Conservation (phyloP, 345 rosid genomes). For the Ceriops tagal region DNA sequence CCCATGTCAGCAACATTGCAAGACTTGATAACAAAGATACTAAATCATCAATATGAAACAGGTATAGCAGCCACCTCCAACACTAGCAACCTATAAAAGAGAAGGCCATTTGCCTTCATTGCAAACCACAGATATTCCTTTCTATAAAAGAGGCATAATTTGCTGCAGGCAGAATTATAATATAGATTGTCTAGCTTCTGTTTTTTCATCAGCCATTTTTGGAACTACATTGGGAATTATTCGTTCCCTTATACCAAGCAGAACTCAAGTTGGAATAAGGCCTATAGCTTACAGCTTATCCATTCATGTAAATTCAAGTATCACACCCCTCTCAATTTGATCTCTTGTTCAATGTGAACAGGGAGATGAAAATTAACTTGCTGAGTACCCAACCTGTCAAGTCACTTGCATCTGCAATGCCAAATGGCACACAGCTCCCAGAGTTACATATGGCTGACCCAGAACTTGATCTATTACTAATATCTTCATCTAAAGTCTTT, state of each 20-base stretch:
- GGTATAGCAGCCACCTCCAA: background rate
- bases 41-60: background rate
- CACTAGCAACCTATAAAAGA: constrained; percentile 1
- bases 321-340: background rate
- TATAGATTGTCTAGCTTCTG: background rate
- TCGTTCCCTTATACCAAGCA: background rate
- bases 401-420: constrained; percentile 76
- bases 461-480: constrained; percentile 92
- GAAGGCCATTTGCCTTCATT: background rate
- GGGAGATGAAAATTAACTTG: background rate
- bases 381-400: constrained; percentile 63
- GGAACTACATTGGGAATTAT: too few relatives aligned
- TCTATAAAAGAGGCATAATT: background rate
- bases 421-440: constrained; percentile 91
- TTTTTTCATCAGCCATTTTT: too few relatives aligned
- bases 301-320: background rate
- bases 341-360: constrained; percentile 2
- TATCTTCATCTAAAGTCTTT: constrained; percentile 69
- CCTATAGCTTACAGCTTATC: constrained; percentile 4
- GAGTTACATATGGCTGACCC: constrained; percentile 95
- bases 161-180: background rate
- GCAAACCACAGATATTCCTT: background rate
- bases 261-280: background rate
- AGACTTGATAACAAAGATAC: background rate
- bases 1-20: background rate